Conservation (phyloP, 306 rosid species). For the Arachis stenosperma region DNA sequence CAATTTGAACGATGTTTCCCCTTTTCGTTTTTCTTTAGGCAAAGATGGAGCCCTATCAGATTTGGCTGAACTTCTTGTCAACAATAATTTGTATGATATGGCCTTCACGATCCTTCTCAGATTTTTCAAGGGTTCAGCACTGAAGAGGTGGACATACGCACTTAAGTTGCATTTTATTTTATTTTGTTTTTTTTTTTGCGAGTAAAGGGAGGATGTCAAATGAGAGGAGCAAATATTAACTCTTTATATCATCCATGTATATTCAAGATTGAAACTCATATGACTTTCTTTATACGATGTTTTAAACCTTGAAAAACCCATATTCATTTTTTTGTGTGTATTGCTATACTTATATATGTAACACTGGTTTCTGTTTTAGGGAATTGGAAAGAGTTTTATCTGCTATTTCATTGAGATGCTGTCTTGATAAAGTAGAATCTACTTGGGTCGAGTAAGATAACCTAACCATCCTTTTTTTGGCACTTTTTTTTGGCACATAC, state of each 20-base stretch:
- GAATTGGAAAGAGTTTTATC: conserved; percentile 79
- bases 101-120: conserved; percentile 75
- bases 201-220: neutral
- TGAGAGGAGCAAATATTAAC: neutral
- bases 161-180: neutral
- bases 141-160: conserved; percentile 63
- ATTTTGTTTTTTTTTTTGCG: neutral
- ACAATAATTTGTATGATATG: conserved; percentile 71
- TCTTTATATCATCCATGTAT: neutral
- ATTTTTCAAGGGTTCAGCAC: conserved; percentile 82
- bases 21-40: conserved; percentile 44
- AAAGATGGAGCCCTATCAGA: conserved; percentile 61
- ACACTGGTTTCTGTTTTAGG: conserved; percentile 54
- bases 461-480: conserved; percentile 27
- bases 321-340: neutral
- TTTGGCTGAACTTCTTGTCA: conserved; percentile 79
- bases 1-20: conserved; percentile 23
- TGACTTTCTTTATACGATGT: neutral
- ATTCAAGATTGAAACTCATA: neutral
- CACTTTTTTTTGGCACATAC: conserved; percentile 14
- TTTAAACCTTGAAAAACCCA: no score
- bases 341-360: conserved; percentile 34
- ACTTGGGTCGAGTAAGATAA: conserved; percentile 60
- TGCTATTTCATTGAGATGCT: conserved; percentile 76
- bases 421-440: conserved; percentile 67